Evolutionary conservation across 2,329 filamentous ascomycete species (phyloP), one percentile per base, ranked within the genome.

Genomic region (Plectosphaerella cucumerina): DNA sequence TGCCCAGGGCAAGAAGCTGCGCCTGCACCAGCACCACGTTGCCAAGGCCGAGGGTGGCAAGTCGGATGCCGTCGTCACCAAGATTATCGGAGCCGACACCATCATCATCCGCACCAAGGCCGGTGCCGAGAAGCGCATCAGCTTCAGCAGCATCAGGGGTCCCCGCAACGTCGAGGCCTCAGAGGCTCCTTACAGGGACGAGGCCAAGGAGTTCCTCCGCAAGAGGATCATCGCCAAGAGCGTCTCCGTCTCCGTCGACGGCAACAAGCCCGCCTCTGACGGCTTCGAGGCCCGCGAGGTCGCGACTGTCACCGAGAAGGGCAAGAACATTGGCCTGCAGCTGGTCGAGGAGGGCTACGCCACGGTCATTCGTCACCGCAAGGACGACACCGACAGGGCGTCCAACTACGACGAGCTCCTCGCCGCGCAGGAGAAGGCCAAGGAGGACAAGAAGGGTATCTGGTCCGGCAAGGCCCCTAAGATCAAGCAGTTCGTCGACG

Each of bases 151-250:
- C 66, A 82, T 97, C 53, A 86, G 94, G 55, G 93, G 94, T 51
- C 94, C 94, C n/a, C 92, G 96, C 64, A 82, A 88, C 3, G 87
- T 85, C 45, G 93, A 97, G 67, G 82, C 89, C 18, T 87, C 90
- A 51, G 93, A 97, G 70, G 81, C 89, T 39, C 90, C 91, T 0
- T 99, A 93, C 76, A 82, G 85, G 59, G 88, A 94, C 12, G 93
- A 97, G 65, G 93, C 94, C 31, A 99, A 99, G 76, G 94, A 99
- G 67, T 97, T 93, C 65, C 70, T 97, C 57, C 86, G 94, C 50
- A 96, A 96, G 78, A 90, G 86, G 68, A 70, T 97, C 31, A 99
- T 99, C 63, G 94, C 92, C 54, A 99, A 99, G 77, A 90, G 96
- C 59, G 90, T 97, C 58, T 89, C 87, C 67, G 84, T 97, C 51